A percentile compares a stretch with the other conserved stretches of the same genome.
Evolutionary conservation across 2,329 filamentous ascomycete species (phyloP).

Genomic region (Sporothrix pallida): DNA sequence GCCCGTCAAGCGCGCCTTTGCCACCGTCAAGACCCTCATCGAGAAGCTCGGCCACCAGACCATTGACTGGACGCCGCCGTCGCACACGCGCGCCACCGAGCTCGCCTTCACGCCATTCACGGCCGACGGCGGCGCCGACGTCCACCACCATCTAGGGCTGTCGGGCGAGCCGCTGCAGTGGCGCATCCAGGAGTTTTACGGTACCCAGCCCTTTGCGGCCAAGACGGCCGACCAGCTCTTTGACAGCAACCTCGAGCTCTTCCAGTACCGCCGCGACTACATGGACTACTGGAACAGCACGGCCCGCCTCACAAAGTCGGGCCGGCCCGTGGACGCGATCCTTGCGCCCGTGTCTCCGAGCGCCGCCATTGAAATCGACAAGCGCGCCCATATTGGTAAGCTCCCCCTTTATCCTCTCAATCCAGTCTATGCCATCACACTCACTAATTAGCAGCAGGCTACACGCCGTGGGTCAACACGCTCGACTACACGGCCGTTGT

Average conservation of each 20-base stretch:
- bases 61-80: conserved; percentile 64
- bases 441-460: conserved; percentile 56
- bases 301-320: conserved; percentile 39
- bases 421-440: no score
- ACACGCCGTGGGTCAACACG: conserved; percentile 71
- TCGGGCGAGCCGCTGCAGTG: conserved; percentile 60
- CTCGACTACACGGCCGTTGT: conserved; percentile 68
- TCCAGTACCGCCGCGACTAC: conserved; percentile 62
- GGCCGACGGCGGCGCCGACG: conserved; percentile 45
- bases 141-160: conserved; percentile 55
- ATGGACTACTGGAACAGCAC: conserved; percentile 70
- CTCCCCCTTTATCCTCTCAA: not conserved
- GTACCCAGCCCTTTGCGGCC: conserved; percentile 41
- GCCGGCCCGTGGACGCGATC: conserved; percentile 30
- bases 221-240: conserved; percentile 45
- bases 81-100: conserved; percentile 50
- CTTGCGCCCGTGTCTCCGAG: conserved; percentile 25
- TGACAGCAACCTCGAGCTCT: conserved; percentile 58
- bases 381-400: conserved; percentile 10
- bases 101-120: conserved; percentile 47
- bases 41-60: conserved; percentile 59
- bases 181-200: conserved; percentile 49
- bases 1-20: conserved; percentile 61
- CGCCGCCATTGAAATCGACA: conserved; percentile 23
- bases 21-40: conserved; percentile 56